Evolutionary conservation across 495 filamentous ascomycete species (phyloP), one percentile per base, ranked within the genome.

Genomic region (Hypoxylon lienhwacheense): DNA sequence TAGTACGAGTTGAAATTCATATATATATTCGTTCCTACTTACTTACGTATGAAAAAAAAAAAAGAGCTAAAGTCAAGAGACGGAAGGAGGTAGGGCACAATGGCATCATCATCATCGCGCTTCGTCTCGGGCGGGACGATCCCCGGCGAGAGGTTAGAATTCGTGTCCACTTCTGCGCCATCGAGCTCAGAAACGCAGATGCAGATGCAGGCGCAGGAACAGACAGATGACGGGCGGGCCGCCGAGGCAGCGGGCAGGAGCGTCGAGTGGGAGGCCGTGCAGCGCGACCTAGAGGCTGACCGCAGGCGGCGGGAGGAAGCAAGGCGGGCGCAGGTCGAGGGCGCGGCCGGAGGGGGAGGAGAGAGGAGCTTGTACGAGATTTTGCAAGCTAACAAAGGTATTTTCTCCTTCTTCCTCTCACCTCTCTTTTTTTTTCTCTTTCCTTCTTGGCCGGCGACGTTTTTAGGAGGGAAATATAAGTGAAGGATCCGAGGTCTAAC

Each of bases 371-470:
- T 98, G 28, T 98, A 77, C 67, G 93, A 96, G 37, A 82, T 92
- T 4, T 71, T 98, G 40, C 85, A 97, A 73, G 88, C 86, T 47
- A 97, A 97, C 67, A 97, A 97, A 83, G 90, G 90, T 95, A 74
- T 70, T 20, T 17, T 10, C 6, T 36, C 16, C 6, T 50, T 24
- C 42, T 22, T 42, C 17, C 41, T 26, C 37, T 16, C 34, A 15
- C 7, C 16, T 36, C 29, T 11, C 8, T 21, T 37, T 20, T 12
- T 14, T 6, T 35, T 25, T 14, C 45, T 22, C 47, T 28, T 34
- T 17, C 42, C 24, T 37, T 15, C 36, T 29, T 6, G 12, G 36
- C 24, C 6, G 11, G 7, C 7, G n/a, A n/a, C n/a, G n/a, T n/a
- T 10, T 21, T 24, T 28, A 20, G 14, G 16, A 21, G 2, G 12